These are phyloP conservation scores for Hygrocybe punicea DNA, from an alignment of 768 basidiomycete genomes.

Conservation along the genomic window DNA sequence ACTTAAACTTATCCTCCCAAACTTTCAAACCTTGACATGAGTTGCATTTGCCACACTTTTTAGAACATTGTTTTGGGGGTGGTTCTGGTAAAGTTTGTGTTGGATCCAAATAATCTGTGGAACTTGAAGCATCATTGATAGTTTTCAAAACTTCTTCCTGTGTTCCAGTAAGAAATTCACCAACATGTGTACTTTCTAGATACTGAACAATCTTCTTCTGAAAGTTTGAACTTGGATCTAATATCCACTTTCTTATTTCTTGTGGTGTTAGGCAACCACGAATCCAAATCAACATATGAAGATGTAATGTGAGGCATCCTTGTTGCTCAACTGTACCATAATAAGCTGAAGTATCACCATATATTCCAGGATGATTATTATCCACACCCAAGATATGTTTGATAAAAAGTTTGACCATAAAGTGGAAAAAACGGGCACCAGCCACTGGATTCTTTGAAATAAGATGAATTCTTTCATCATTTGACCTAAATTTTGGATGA, in stretches of 20 bases:
- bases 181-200: slow-evolving; percentile 29
- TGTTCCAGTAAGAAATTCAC: slow-evolving; percentile 29
- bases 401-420: slow-evolving; percentile 22
- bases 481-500: slow-evolving; percentile 9
- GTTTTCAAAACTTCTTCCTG: slow-evolving; percentile 13
- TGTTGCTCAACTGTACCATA: slow-evolving; percentile 37
- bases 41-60: slow-evolving; percentile 32
- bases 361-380: slow-evolving; percentile 21
- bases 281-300: slow-evolving; percentile 40
- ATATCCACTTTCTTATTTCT: slow-evolving; percentile 29
- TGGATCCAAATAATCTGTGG: slow-evolving; percentile 15
- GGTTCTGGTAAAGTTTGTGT: slow-evolving; percentile 21
- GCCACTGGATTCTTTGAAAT: slow-evolving; percentile 10
- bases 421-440: slow-evolving; percentile 27
- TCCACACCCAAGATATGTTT: slow-evolving; percentile 22
- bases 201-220: slow-evolving; percentile 24
- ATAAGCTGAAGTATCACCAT: slow-evolving; percentile 30
- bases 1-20: slow-evolving; percentile 16
- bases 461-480: slow-evolving; percentile 21
- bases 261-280: slow-evolving; percentile 27
- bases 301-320: slow-evolving; percentile 35
- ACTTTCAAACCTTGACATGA: slow-evolving; percentile 7
- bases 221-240: slow-evolving; percentile 22
- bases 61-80: slow-evolving; percentile 22
- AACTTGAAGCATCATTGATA: background rate